Evolutionary conservation across 1,284 basidiomycete species (phyloP).

Genomic region (Boletus sp.): DNA sequence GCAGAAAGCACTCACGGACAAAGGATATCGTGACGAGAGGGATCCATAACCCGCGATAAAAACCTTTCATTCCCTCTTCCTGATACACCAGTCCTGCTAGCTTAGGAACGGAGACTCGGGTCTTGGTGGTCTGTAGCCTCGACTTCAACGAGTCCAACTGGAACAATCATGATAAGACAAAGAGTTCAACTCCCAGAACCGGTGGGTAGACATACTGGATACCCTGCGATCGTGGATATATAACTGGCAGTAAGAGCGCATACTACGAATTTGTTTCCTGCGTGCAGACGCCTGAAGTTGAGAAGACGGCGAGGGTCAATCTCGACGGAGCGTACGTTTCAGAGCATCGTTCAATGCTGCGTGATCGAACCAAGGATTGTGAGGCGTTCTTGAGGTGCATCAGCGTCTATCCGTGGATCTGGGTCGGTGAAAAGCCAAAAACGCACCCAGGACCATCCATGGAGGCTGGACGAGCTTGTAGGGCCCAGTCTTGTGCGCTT

Average conservation of each 20-base stretch:
- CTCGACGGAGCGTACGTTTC: constrained; percentile 52
- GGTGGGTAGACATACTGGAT: constrained; percentile 58
- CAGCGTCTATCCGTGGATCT: constrained; percentile 20
- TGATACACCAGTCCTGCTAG: constrained; percentile 77
- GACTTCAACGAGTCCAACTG: constrained; percentile 91
- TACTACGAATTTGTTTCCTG: constrained; percentile 81
- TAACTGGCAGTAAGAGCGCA: constrained; percentile 83
- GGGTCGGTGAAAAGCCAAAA: constrained; percentile 4
- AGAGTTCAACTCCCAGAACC: constrained; percentile 20
- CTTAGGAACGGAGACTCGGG: constrained; percentile 71
- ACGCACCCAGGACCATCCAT: constrained; percentile 79
- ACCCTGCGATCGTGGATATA: constrained; percentile 81
- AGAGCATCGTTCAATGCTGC: constrained; percentile 66
- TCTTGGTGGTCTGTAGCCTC: constrained; percentile 85
- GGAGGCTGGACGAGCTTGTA: constrained; percentile 55
- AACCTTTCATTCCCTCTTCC: constrained; percentile 92
- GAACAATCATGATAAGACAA: constrained; percentile 11
- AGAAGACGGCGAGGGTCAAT: constrained; percentile 6
- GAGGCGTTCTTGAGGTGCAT: constrained; percentile 46
- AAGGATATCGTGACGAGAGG: constrained; percentile 97
- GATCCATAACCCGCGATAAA: constrained; percentile 90
- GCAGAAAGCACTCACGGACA: constrained; percentile 68
- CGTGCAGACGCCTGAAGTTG: constrained; percentile 8
- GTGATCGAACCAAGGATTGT: constrained; percentile 62
- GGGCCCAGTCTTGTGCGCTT: constrained; percentile 48